A percentile compares a stretch with the other conserved stretches of the same genome.
Conservation (phyloP, 2,329 filamentous ascomycete genomes). For the Chalara sp. region DNA sequence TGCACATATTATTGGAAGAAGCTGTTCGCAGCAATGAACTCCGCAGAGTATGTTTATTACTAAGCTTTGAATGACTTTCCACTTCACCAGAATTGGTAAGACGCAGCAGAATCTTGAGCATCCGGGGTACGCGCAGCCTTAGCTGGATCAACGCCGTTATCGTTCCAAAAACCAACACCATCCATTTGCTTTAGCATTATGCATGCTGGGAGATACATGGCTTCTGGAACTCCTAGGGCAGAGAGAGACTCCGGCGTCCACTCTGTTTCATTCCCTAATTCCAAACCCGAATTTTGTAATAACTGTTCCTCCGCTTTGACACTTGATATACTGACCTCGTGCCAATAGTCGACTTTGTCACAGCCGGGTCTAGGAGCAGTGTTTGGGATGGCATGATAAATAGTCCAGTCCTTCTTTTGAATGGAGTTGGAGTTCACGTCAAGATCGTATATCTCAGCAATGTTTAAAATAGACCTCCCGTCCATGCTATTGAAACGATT, state of each 20-base stretch:
- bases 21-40: no score
- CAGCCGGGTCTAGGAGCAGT: background rate
- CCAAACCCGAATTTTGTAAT: constrained; percentile 12
- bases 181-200: constrained; percentile 18
- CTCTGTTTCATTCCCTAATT: constrained; percentile 15
- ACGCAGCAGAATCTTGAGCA: background rate
- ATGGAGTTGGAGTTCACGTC: background rate
- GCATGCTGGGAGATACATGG: constrained; percentile 11
- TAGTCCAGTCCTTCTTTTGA: background rate
- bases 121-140: background rate
- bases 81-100: background rate
- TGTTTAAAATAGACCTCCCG: background rate
- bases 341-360: constrained; percentile 10
- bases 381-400: background rate
- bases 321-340: constrained; percentile 15
- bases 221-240: constrained; percentile 2
- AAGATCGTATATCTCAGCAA: constrained; percentile 1
- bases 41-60: no score
- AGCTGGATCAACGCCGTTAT: constrained; percentile 6
- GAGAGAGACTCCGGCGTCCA: constrained; percentile 10
- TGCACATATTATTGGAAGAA: no score
- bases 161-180: constrained; percentile 19
- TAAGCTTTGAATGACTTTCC: background rate
- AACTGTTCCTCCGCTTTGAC: constrained; percentile 8
- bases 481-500: background rate